These are phyloP conservation scores for Neobulgaria alba DNA, from an alignment of 2,329 filamentous ascomycete species.

Conservation along the genomic window DNA sequence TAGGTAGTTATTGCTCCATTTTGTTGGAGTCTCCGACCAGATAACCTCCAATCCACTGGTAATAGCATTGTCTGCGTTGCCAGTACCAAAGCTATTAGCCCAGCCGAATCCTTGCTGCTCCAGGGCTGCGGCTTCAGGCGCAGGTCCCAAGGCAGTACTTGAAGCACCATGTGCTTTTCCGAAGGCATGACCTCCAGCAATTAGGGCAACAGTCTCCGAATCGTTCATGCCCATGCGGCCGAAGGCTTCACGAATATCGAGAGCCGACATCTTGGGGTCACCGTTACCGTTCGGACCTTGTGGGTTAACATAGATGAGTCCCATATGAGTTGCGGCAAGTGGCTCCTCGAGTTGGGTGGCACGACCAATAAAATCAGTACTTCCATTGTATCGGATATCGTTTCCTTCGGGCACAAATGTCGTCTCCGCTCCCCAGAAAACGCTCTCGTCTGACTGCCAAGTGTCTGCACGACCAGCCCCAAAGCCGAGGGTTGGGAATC, in stretches of 20 bases:
- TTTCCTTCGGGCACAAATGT: slow-evolving; percentile 18
- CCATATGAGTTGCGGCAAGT: slow-evolving; percentile 48
- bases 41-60: slow-evolving; percentile 71
- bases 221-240: slow-evolving; percentile 56
- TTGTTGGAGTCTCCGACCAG: slow-evolving; percentile 69
- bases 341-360: slow-evolving; percentile 36
- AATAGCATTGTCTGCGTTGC: slow-evolving; percentile 62
- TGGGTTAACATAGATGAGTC: slow-evolving; percentile 55
- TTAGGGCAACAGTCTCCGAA: slow-evolving; percentile 52
- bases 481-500: slow-evolving; percentile 47
- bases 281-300: slow-evolving; percentile 50
- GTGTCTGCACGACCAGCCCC: slow-evolving; percentile 49
- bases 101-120: slow-evolving; percentile 66
- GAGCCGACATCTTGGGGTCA: slow-evolving; percentile 44
- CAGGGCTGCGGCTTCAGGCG: slow-evolving; percentile 53
- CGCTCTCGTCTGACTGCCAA: slow-evolving; percentile 51
- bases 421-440: slow-evolving; percentile 52
- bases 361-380: slow-evolving; percentile 25
- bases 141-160: slow-evolving; percentile 6
- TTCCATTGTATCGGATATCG: slow-evolving; percentile 39
- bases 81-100: slow-evolving; percentile 53
- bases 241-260: slow-evolving; percentile 51
- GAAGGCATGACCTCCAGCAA: slow-evolving; percentile 51
- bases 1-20: slow-evolving; percentile 54
- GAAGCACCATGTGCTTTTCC: slow-evolving; percentile 52